These are phyloP conservation scores for Pyrrhoderma noxium DNA, from an alignment of 1,284 basidiomycete species.

Conservation along the genomic window DNA sequence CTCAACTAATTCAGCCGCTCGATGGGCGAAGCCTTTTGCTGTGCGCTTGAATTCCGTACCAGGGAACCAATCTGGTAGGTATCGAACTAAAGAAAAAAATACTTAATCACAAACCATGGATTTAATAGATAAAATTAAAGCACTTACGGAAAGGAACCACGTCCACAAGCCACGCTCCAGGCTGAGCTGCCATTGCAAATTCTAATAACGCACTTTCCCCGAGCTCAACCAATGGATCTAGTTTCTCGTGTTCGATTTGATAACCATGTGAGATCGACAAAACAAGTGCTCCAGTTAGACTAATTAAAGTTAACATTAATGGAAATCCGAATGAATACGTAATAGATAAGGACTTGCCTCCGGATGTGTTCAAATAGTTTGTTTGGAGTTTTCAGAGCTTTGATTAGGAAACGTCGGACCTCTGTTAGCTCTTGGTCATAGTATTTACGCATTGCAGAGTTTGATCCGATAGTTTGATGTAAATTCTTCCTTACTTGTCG, in stretches of 20 bases:
- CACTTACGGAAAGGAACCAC: slow-evolving; percentile 17
- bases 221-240: slow-evolving; percentile 13
- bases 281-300: slow-evolving; percentile 15
- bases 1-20: slow-evolving; percentile 10
- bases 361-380: slow-evolving; percentile 13
- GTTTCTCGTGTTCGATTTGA: slow-evolving; percentile 12
- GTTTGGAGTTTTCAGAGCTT: slow-evolving; percentile 4
- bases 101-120: background rate
- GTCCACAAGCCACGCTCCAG: slow-evolving; percentile 20
- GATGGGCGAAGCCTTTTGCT: slow-evolving; percentile 5
- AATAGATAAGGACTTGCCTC: too few species aligned
- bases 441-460: slow-evolving; percentile 12
- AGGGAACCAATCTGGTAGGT: slow-evolving; percentile 19
- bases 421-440: slow-evolving; percentile 10
- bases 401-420: slow-evolving; percentile 11
- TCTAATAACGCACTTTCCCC: slow-evolving; percentile 15
- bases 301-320: background rate
- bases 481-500: slow-evolving; percentile 7
- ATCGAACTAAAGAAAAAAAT: slow-evolving; percentile 9
- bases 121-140: background rate
- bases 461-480: slow-evolving; percentile 14
- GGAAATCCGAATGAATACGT: too few species aligned
- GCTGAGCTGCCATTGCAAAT: slow-evolving; percentile 17
- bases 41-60: slow-evolving; percentile 15
- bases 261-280: slow-evolving; percentile 20